Evolutionary conservation across 495 filamentous ascomycete genomes (phyloP), one percentile per base, ranked within the genome.

Genomic region (Stereocaulon alpinum): DNA sequence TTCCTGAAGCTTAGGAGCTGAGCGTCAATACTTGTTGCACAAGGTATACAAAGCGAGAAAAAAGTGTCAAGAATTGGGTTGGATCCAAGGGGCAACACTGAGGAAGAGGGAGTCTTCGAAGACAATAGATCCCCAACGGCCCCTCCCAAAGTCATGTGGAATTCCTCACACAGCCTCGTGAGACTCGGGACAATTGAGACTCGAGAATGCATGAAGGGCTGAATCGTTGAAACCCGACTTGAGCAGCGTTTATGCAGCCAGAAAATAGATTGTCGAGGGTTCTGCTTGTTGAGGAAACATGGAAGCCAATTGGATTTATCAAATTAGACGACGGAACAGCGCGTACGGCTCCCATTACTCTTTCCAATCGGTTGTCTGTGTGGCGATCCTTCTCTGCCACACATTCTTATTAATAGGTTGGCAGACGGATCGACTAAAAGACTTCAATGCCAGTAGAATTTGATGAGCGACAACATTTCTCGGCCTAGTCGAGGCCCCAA

Each of bases 401-500:
- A 32, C 29, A 34, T 1, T 4, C 4, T n/a, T n/a, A 9, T 34
- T 34, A 52, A 52, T 1, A 30, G 15, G 37, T 17, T 15, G 20
- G n/a, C 0, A 0, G 40, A 56, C 41, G 20, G 27, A 53, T 53
- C 4, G 15, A 53, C 17, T 22, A 40, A 43, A 43, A 27, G 53
- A 56, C 53, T 56, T 30, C 53, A 42, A 56, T 56, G 53, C 40
- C 53, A 44, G 53, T 22, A 20, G 41, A n/a, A 42, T 11, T 43
- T 11, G 1, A 56, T 44, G 41, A 56, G 40, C 3, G 27, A 12
- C 14, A 0, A 56, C 17, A 52, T 4, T 52, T 32, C n/a, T 34
- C 49, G 14, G 5, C 49, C 18, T 17, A 30, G 22, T 20, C 22
- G 43, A 12, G 20, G 17, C 27, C 17, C 27, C 29, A 29, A 52